These are phyloP conservation scores for Stenocarpella maydis DNA, from an alignment of 2,329 filamentous ascomycete species.

Conservation along the genomic window DNA sequence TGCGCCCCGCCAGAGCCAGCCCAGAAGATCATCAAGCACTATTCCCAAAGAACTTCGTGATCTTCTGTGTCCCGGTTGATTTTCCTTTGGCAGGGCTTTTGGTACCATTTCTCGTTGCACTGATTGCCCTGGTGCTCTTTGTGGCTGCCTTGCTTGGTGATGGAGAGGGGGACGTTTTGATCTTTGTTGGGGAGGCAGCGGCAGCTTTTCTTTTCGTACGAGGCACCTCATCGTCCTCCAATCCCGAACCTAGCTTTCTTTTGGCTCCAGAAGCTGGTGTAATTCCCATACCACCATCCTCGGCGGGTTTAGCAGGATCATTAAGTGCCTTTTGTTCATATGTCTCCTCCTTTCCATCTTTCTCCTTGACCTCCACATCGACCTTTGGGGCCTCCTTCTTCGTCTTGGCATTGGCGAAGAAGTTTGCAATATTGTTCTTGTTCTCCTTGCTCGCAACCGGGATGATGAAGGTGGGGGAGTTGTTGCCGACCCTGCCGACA, in stretches of 20 bases:
- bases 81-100: constrained; percentile 46
- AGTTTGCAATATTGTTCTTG: constrained; percentile 93
- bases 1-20: constrained; percentile 25
- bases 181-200: constrained; percentile 35
- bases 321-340: constrained; percentile 23
- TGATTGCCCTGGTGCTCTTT: constrained; percentile 46
- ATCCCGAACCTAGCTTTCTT: constrained; percentile 35
- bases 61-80: constrained; percentile 52
- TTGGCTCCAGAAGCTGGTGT: constrained; percentile 34
- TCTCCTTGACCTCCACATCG: constrained; percentile 46
- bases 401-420: constrained; percentile 73
- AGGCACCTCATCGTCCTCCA: constrained; percentile 37
- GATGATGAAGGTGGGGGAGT: constrained; percentile 83
- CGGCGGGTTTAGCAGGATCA: constrained; percentile 28
- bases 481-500: constrained; percentile 93
- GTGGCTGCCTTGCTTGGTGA: constrained; percentile 38
- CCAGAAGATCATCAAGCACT: constrained; percentile 45
- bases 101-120: constrained; percentile 51
- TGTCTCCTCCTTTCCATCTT: constrained; percentile 42
- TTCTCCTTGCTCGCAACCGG: constrained; percentile 87
- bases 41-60: constrained; percentile 56
- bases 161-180: constrained; percentile 36
- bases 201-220: constrained; percentile 40
- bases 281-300: constrained; percentile 41
- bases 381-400: constrained; percentile 47